Percentiles rank a stretch among this genome's conserved stretches.
Conservation (phyloP, 306 rosid genomes). For the Cucurbita moschata region DNA sequence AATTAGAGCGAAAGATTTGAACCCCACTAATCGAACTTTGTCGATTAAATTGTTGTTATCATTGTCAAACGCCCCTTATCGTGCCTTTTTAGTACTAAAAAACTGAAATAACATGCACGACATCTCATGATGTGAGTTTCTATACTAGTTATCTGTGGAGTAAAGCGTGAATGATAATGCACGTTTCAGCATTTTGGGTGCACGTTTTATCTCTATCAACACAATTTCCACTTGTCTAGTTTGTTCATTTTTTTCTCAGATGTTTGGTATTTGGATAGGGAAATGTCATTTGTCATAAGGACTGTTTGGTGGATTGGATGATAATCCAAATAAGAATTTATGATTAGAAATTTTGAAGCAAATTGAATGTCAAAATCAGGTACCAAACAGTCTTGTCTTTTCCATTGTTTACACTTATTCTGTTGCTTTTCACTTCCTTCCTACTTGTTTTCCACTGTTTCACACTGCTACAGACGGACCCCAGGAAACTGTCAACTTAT, state of each 20-base stretch:
- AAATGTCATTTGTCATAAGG: not conserved
- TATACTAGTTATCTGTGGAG: not conserved
- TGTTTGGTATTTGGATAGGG: not conserved
- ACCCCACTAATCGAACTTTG: not conserved
- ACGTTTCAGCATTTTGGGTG: not conserved
- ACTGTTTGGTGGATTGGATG: not conserved
- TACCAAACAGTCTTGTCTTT: not conserved
- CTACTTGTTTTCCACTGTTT: constrained; percentile 4
- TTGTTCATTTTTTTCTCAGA: not conserved
- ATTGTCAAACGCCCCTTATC: not conserved
- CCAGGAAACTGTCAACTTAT: not conserved
- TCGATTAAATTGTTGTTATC: not conserved
- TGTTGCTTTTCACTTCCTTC: not conserved
- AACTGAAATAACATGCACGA: not conserved
- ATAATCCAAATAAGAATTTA: not conserved
- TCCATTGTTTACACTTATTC: not conserved
- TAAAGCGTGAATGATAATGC: not conserved
- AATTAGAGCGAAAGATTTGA: not conserved
- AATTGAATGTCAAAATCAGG: constrained; percentile 8
- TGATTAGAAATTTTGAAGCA: not conserved
- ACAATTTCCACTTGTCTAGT: not conserved
- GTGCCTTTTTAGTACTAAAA: not conserved
- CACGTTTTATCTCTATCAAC: not conserved
- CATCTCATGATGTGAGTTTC: not conserved
- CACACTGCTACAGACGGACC: not conserved